Evolutionary conservation across 495 filamentous ascomycete species (phyloP).

Genomic region (Pyronema omphalodes): DNA sequence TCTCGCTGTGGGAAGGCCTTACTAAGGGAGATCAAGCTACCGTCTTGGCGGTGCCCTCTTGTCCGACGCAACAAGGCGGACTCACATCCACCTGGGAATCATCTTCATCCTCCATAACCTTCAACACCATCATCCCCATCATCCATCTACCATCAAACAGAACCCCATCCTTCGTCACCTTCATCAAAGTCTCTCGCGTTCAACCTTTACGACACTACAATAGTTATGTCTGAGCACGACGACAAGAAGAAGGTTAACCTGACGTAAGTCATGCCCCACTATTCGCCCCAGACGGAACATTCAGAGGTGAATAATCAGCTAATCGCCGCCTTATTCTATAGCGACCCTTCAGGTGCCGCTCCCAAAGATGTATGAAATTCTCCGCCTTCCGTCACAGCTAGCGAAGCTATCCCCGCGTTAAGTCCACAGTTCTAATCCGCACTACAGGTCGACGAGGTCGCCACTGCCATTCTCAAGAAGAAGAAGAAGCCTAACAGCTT

Average conservation of each 20-base stretch:
- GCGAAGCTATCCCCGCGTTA: background rate
- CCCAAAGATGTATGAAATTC: slow-evolving; percentile 51
- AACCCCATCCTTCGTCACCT: background rate
- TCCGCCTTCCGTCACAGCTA: slow-evolving; percentile 1
- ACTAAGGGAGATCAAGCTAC: background rate
- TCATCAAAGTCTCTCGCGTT: background rate
- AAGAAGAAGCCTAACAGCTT: slow-evolving; percentile 99
- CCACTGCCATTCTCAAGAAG: slow-evolving; percentile 98
- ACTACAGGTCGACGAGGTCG: slow-evolving; percentile 62
- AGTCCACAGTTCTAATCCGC: slow-evolving; percentile 22
- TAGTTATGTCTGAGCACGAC: slow-evolving; percentile 48
- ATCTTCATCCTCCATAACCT: slow-evolving; percentile 14
- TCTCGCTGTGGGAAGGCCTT: too few relatives aligned
- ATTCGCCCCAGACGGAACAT: background rate
- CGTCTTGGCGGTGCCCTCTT: background rate
- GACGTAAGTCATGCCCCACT: slow-evolving; percentile 39
- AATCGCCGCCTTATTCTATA: slow-evolving; percentile 22
- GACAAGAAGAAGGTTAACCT: slow-evolving; percentile 91
- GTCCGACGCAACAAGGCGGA: background rate
- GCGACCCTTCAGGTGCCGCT: slow-evolving; percentile 78
- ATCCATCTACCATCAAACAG: slow-evolving; percentile 12
- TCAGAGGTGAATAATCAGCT: background rate
- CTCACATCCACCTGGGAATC: background rate
- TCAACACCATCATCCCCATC: slow-evolving; percentile 10
- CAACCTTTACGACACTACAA: background rate